phyloP scores from a whole-genome alignment of 2,329 filamentous ascomycete genomes.

The Fusarium nisikadoi region DNA sequence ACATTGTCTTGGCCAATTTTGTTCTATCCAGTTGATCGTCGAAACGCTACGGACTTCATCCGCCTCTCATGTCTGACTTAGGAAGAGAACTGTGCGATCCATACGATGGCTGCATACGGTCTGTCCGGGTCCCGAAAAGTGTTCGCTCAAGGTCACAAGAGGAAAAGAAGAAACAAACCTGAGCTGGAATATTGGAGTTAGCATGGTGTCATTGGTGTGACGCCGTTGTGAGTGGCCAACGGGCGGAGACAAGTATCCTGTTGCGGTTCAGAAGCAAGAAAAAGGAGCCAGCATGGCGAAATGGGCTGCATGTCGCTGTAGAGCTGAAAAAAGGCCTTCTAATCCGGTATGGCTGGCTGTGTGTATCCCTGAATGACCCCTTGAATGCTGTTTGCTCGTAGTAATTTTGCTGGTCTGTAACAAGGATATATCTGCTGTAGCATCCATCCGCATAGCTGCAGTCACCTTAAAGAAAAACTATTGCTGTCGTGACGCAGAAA shows the following conservation, averaged over 20 bases:
- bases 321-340: background rate
- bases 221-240: background rate
- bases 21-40: background rate
- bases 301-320: background rate
- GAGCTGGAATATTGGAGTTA: background rate
- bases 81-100: background rate
- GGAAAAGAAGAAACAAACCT: background rate
- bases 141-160: background rate
- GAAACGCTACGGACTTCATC: background rate
- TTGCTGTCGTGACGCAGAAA: conserved; percentile 1
- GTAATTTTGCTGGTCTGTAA: background rate
- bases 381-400: background rate
- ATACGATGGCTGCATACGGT: background rate
- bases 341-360: background rate
- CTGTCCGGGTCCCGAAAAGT: background rate
- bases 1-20: background rate
- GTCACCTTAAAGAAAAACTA: background rate
- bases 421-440: conserved; percentile 29
- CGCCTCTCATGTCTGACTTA: background rate
- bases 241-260: background rate
- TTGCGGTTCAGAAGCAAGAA: background rate
- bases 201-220: background rate
- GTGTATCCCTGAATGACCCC: background rate
- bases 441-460: background rate
- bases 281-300: background rate